Evolutionary conservation across 345 rosid species (phyloP), one percentile per base, ranked within the genome.

Genomic region (Salix arbutifolia): DNA sequence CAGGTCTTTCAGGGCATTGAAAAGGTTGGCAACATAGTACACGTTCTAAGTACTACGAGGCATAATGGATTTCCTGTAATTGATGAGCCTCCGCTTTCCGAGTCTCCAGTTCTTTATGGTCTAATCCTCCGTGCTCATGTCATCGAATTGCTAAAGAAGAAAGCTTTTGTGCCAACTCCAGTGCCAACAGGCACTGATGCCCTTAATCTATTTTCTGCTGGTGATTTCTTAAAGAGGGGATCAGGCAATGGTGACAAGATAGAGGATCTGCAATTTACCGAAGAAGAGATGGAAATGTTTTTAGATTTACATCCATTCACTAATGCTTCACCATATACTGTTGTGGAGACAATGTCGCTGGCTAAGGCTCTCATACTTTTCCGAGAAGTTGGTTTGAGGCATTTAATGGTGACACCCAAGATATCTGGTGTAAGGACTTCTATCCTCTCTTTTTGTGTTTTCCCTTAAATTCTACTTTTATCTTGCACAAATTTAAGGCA

Each of bases 331-430:
- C 99, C 98, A 33, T 91, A 91, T 67, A 93, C 94, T 13, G 99
- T 96, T 70, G 93, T 93, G 78, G 99, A 96, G 86, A 87, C 98
- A 0, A 93, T 93, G 98, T 96, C 99, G 10, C 89, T 96, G 3
- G 96, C 97, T 7, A 93, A 96, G 83, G 97, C 98, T 67, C 90
- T 87, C 26, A 25, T 81, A 53, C 98, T 96, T 80, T 96, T 95
- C 82, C 91, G 96, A 40, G 89, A 91, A 78, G 90, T 91, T 84
- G 97, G 98, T 65, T 78, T 91, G 79, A 86, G 99, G 83, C 99
- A 95, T 84, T 86, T 91, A 42, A 82, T 95, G 38, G 94, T 96
- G 81, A 89, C 90, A 74, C 96, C 98, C 18, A 96, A 90, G 87
- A 78, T 82, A 79, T 77, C 91, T 53, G 67, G 78, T 69, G 98